Evolutionary conservation across 116 monocot genomes (phyloP).

Genomic region (Zostera marina): DNA sequence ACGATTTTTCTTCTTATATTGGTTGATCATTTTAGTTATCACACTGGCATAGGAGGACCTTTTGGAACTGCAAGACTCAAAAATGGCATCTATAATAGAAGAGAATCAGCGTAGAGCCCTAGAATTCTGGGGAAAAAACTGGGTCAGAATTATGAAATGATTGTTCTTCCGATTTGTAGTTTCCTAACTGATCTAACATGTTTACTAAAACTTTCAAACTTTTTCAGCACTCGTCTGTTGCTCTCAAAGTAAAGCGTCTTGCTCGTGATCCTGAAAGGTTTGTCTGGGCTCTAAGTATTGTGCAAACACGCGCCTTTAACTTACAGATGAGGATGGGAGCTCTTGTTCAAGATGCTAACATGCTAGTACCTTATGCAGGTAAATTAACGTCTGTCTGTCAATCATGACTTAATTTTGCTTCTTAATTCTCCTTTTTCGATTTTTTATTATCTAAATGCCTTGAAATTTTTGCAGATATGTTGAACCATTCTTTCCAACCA

Average conservation of each 20-base stretch:
- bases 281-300: slow-evolving; percentile 82
- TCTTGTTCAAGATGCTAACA: slow-evolving; percentile 57
- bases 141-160: slow-evolving; percentile 29
- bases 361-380: slow-evolving; percentile 96
- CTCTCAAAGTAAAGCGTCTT: slow-evolving; percentile 91
- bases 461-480: slow-evolving; percentile 53
- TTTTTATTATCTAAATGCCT: neutral
- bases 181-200: neutral
- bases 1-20: neutral
- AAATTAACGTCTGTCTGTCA: neutral
- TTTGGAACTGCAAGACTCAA: slow-evolving; percentile 58
- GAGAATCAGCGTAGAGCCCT: slow-evolving; percentile 35
- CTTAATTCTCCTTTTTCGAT: neutral
- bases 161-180: neutral
- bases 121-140: slow-evolving; percentile 93
- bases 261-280: slow-evolving; percentile 73
- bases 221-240: slow-evolving; percentile 56
- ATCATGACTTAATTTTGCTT: neutral
- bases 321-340: slow-evolving; percentile 75
- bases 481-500: slow-evolving; percentile 93
- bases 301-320: slow-evolving; percentile 50
- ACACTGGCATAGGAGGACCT: slow-evolving; percentile 57
- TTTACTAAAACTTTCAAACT: slow-evolving; percentile 3
- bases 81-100: slow-evolving; percentile 44
- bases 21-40: neutral